phyloP scores from a whole-genome alignment of 2,329 filamentous ascomycete species.

The Xylariaceae sp. region DNA sequence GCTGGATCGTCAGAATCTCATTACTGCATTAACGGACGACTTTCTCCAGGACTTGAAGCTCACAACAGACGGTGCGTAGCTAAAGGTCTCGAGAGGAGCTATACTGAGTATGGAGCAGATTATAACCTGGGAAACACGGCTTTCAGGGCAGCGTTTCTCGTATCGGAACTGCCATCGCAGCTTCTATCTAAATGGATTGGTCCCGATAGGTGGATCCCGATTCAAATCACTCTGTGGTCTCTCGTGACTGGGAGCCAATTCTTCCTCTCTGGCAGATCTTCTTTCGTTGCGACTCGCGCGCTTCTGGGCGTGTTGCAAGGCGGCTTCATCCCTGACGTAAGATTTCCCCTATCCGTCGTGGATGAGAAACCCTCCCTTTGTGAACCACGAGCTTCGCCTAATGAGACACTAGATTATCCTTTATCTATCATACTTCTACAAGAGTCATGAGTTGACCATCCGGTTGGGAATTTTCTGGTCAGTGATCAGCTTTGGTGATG shows the following conservation, averaged over 20 bases:
- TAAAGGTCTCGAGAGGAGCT: neutral
- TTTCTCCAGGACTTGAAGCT: slow-evolving; percentile 41
- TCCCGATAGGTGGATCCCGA: slow-evolving; percentile 27
- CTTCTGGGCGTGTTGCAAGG: slow-evolving; percentile 25
- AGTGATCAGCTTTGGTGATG: slow-evolving; percentile 7
- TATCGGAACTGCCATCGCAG: slow-evolving; percentile 57
- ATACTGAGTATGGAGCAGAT: slow-evolving; percentile 23
- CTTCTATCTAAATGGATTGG: slow-evolving; percentile 50
- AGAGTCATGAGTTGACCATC: slow-evolving; percentile 33
- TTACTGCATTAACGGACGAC: slow-evolving; percentile 46
- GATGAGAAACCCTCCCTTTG: neutral
- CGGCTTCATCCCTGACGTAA: slow-evolving; percentile 29
- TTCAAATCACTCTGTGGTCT: slow-evolving; percentile 25
- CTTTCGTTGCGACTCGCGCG: slow-evolving; percentile 25
- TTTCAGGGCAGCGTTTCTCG: slow-evolving; percentile 49
- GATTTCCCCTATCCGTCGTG: neutral
- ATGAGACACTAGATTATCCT: slow-evolving; percentile 21
- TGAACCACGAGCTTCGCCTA: neutral
- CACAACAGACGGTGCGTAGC: slow-evolving; percentile 39
- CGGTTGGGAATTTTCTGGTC: slow-evolving; percentile 32
- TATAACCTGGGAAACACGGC: slow-evolving; percentile 53
- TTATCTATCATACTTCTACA: slow-evolving; percentile 31
- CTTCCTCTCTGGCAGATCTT: slow-evolving; percentile 16
- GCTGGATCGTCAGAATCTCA: slow-evolving; percentile 44
- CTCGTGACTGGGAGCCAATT: slow-evolving; percentile 25